phyloP scores from a whole-genome alignment of 805 yeast genomes.

The Pichia nanzhaoensis region DNA sequence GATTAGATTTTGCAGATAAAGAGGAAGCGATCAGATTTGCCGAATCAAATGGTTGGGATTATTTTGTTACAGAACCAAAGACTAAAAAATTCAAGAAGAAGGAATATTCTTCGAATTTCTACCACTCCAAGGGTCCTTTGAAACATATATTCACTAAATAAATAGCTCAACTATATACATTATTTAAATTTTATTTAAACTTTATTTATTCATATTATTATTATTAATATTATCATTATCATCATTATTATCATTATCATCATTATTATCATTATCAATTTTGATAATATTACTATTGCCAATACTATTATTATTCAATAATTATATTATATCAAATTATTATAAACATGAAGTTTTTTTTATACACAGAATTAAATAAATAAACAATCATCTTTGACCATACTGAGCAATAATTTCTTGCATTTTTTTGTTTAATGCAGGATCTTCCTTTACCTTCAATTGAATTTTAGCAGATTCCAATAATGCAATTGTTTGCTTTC shows the following conservation, averaged over 20 bases:
- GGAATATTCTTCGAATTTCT: conserved; percentile 66
- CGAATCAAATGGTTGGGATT: conserved; percentile 79
- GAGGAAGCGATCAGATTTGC: conserved; percentile 72
- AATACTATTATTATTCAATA: too few species aligned
- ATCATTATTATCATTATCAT: neutral
- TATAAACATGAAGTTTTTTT: conserved; percentile 1
- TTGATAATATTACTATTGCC: neutral
- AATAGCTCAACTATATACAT: neutral
- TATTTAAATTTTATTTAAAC: neutral
- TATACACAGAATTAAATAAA: neutral
- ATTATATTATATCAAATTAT: neutral
- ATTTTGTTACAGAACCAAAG: conserved; percentile 76
- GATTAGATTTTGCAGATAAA: conserved; percentile 63
- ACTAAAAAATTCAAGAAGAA: conserved; percentile 65
- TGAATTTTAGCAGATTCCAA: conserved; percentile 93
- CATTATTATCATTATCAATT: neutral
- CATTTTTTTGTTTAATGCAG: conserved; percentile 54
- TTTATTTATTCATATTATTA: too few species aligned
- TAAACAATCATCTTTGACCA: neutral
- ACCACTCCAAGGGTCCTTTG: conserved; percentile 61
- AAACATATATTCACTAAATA: conserved; percentile 79
- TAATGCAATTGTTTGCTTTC: conserved; percentile 82
- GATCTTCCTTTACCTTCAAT: conserved; percentile 65
- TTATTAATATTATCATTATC: neutral
- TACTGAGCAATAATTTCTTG: conserved; percentile 45